Base-by-base conservation (phyloP, 352 stramenopile genomes). In the Phytophthora ramorum region DNA sequence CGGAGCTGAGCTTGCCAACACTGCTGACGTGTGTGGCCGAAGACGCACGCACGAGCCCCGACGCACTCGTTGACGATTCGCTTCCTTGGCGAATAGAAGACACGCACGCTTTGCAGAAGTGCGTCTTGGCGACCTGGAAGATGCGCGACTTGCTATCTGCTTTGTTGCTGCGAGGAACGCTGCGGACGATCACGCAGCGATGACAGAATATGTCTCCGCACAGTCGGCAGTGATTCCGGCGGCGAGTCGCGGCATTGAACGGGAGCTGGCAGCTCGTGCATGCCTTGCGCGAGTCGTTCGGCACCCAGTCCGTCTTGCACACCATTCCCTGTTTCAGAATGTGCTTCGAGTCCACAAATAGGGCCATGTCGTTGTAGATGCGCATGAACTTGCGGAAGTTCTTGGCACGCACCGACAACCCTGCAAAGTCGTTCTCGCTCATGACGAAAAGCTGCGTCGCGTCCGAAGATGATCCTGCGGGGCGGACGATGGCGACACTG, bases 201-300 rank as follows among this genome's bases (percentile, higher is more conserved):
- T 78, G 65, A 66, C 86, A 94, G 49, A 92, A 86, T 14, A 94
- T 78, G 41, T 94, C 86, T 38, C 86, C 86, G 34, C 86, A 95
- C 13, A 95, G 69, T 0, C 84, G 83, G 51, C 86, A 95, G 57
- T 95, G 86, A 50, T 83, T 83, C 17, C 85, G 83, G 3, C 78
- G 80, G 9, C 84, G 78, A 52, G 71, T 89, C 12, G 83, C 70
- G 20, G 66, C 55, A n/a, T 79, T 72, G 50, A 95, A 95, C 7
- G 64, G 40, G 16, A 83, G 73, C 30, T 89, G 71, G 64, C 87
- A 95, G 12, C 79, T 81, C 17, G 71, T 74, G 28, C 87, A 95
- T 16, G 63, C 67, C 14, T 74, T 75, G 5, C 87, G 81, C 35
- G 69, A 73, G 17, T 75, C 54, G 47, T 88, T 87, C 22, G 83